Conservation (phyloP, 2,329 filamentous ascomycete genomes). For the Aspergillus sp. region DNA sequence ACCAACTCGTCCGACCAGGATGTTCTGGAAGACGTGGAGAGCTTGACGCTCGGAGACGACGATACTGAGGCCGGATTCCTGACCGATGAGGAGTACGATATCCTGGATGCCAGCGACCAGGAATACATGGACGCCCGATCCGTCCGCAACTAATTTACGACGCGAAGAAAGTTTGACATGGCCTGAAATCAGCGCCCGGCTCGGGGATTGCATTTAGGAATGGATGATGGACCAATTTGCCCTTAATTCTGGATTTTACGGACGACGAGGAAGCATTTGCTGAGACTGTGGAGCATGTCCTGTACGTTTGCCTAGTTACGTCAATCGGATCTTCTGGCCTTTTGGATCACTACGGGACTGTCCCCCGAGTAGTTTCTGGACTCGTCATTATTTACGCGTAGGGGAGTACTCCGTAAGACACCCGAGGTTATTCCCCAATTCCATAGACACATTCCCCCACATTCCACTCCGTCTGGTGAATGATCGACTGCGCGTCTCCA, state of each 20-base stretch:
- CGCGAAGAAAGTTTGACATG: too few relatives aligned
- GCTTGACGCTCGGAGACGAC: slow-evolving; percentile 50
- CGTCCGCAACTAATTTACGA: slow-evolving; percentile 8
- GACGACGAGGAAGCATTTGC: too few relatives aligned
- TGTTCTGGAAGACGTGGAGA: slow-evolving; percentile 55
- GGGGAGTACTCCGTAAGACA: neutral
- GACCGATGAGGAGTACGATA: slow-evolving; percentile 98
- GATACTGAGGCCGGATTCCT: slow-evolving; percentile 69
- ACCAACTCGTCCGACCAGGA: slow-evolving; percentile 50
- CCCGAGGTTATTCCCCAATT: neutral
- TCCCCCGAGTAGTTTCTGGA: too few relatives aligned
- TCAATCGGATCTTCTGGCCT: too few relatives aligned
- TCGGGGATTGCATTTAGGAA: neutral
- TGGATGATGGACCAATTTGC: neutral
- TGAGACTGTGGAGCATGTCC: neutral
- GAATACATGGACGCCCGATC: slow-evolving; percentile 60
- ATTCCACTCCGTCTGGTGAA: neutral
- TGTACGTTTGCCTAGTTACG: neutral
- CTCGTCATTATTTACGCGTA: too few relatives aligned
- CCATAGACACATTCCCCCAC: neutral
- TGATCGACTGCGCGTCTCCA: neutral
- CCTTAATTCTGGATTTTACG: neutral
- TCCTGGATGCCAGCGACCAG: slow-evolving; percentile 90
- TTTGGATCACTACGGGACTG: too few relatives aligned
- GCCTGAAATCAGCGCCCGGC: too few relatives aligned